A percentile compares a stretch with the other conserved stretches of the same genome.
Conservation (phyloP, 306 rosid species). For the Castanea mollissima region DNA sequence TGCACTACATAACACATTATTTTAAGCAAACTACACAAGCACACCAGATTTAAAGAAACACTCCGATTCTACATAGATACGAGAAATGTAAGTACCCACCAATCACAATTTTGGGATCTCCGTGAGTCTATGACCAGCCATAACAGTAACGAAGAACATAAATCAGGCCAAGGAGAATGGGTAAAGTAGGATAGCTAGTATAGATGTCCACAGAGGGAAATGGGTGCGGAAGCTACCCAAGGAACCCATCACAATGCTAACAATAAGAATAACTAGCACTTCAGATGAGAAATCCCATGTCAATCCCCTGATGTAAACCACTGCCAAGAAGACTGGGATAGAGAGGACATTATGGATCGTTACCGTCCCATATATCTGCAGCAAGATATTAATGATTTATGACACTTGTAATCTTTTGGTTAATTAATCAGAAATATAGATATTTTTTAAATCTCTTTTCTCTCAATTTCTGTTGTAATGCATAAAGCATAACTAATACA, state of each 20-base stretch:
- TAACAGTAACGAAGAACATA: slow-evolving; percentile 82
- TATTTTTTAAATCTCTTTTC: too few species aligned
- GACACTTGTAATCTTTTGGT: too few species aligned
- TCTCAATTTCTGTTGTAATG: too few species aligned
- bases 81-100: not conserved
- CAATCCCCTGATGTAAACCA: slow-evolving; percentile 71
- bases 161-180: slow-evolving; percentile 81
- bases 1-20: too few species aligned
- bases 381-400: not conserved
- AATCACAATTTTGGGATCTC: not conserved
- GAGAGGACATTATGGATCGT: slow-evolving; percentile 88
- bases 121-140: slow-evolving; percentile 68
- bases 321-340: slow-evolving; percentile 83
- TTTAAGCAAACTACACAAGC: too few species aligned
- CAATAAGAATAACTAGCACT: slow-evolving; percentile 78
- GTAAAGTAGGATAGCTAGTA: slow-evolving; percentile 73
- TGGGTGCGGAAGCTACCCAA: slow-evolving; percentile 77
- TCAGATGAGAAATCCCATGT: slow-evolving; percentile 91
- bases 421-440: too few species aligned
- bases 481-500: not conserved
- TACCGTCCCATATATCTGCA: slow-evolving; percentile 88
- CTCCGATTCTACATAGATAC: too few species aligned
- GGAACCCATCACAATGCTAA: slow-evolving; percentile 65
- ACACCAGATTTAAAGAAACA: too few species aligned
- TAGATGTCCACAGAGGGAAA: slow-evolving; percentile 89